Evolutionary conservation across 2,329 filamentous ascomycete species (phyloP), one percentile per base, ranked within the genome.

Genomic region (Xylariaceae sp.): DNA sequence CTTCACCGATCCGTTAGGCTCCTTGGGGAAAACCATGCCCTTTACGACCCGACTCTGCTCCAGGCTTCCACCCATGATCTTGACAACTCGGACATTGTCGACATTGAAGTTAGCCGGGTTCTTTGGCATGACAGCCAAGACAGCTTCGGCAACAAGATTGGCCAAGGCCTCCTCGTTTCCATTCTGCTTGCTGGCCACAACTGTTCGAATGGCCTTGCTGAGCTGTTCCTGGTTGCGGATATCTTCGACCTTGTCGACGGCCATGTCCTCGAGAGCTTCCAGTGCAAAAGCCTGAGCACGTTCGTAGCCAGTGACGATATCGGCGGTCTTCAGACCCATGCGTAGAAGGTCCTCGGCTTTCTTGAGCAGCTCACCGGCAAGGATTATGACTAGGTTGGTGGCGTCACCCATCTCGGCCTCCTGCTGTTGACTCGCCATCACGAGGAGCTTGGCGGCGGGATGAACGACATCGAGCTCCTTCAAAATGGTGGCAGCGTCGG

Each of bases 361-460:
- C 80, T 90, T 92, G 69, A 99, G 81, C 71, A 99, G 81, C 80
- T 99, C 94, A 65, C 95, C 94, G 4, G 94, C 94, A 63, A 99
- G 81, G 57, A 99, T 83, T 72, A 99, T 97, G 69, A 99, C 94
- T 74, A 99, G 78, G 77, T 99, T 99, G 60, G 94, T 99, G 58
- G 90, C 94, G 78, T 99, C 95, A 60, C 94, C 94, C 90, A 99
- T 96, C 84, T 99, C 94, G 48, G 92, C 87, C 76, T 99, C 95
- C 78, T 99, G 95, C 79, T 99, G 94, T 77, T 99, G 94, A 75
- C 89, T 93, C 62, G 94, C 93, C 95, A 99, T 99, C 69, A 99
- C 94, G 56, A 99, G 81, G 65, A 99, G 82, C 80, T 99, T 99
- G 55, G 94, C 95, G 59, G 94, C 94, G 64, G 95, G 94, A 80